Evolutionary conservation across 176 grass and related monocot genomes (phyloP).

Genomic region (Eremochloa ophiuroides): DNA sequence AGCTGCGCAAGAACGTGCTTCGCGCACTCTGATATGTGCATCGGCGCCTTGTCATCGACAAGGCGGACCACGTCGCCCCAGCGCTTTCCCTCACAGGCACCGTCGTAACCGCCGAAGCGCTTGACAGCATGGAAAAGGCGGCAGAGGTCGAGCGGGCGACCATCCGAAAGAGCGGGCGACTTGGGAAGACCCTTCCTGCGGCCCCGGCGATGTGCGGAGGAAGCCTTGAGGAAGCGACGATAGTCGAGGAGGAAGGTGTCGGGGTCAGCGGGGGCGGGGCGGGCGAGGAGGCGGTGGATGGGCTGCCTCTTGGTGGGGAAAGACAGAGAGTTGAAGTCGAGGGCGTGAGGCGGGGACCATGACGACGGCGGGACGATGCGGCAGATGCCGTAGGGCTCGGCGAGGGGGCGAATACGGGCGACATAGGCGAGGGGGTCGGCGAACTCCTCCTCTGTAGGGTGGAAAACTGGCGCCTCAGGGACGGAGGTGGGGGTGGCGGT

Average conservation of each 20-base stretch:
- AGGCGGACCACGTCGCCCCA: slow-evolving; percentile 72
- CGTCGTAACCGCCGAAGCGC: slow-evolving; percentile 72
- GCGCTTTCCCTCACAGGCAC: slow-evolving; percentile 42
- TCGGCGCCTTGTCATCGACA: slow-evolving; percentile 30
- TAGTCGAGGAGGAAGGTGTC: slow-evolving; percentile 88
- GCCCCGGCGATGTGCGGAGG: slow-evolving; percentile 11
- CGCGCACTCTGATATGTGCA: slow-evolving; percentile 65
- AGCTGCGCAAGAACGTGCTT: slow-evolving; percentile 87
- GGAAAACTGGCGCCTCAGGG: slow-evolving; percentile 66
- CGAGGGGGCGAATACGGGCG: slow-evolving; percentile 49
- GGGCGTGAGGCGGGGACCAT: slow-evolving; percentile 64
- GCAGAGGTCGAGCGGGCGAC: slow-evolving; percentile 74
- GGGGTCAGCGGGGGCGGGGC: slow-evolving; percentile 71
- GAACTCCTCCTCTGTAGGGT: slow-evolving; percentile 83
- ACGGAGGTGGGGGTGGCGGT: neutral
- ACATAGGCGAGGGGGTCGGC: slow-evolving; percentile 71
- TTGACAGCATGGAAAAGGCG: slow-evolving; percentile 81
- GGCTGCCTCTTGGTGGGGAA: slow-evolving; percentile 86
- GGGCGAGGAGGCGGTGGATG: slow-evolving; percentile 76
- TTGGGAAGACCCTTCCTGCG: slow-evolving; percentile 34
- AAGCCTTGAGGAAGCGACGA: slow-evolving; percentile 46
- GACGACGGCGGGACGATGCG: slow-evolving; percentile 77
- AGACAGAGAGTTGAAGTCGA: slow-evolving; percentile 41
- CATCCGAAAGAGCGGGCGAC: slow-evolving; percentile 51
- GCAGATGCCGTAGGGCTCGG: slow-evolving; percentile 87